A percentile compares a stretch with the other conserved stretches of the same genome.
Conservation (phyloP, 75 land plant genomes). For the Isoetes taiwanensis region DNA sequence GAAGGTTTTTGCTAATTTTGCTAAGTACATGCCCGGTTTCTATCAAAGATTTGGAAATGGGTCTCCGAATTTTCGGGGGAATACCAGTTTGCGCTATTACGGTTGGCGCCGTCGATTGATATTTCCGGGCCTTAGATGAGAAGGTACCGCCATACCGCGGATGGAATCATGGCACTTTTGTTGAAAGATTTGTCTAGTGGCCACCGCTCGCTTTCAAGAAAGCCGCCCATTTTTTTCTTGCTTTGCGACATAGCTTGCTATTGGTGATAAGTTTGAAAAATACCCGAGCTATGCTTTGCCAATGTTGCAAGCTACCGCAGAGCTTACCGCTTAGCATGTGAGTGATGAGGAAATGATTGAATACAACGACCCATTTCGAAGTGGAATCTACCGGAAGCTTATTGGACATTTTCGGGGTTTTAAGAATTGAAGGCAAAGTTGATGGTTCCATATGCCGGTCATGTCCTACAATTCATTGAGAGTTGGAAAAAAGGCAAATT, state of each 20-base stretch:
- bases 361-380: no score
- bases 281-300: slow-evolving; percentile 43
- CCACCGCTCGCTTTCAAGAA: slow-evolving; percentile 50
- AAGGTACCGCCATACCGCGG: slow-evolving; percentile 48
- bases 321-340: no score
- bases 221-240: slow-evolving; percentile 64
- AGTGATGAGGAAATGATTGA: no score
- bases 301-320: no score
- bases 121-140: slow-evolving; percentile 58
- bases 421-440: no score
- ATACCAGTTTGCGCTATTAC: slow-evolving; percentile 62
- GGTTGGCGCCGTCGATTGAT: slow-evolving; percentile 63
- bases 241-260: slow-evolving; percentile 81
- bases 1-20: no score
- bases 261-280: slow-evolving; percentile 52
- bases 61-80: slow-evolving; percentile 59
- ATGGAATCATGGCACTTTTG: slow-evolving; percentile 61
- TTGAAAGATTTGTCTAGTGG: slow-evolving; percentile 42
- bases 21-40: slow-evolving; percentile 60
- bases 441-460: no score
- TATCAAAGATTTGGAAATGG: slow-evolving; percentile 59
- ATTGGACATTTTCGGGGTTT: no score
- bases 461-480: no score
- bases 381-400: no score
- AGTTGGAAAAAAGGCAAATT: no score